Evolutionary conservation across 495 filamentous ascomycete genomes (phyloP), one percentile per base, ranked within the genome.

Genomic region (Aspergillus steynii): DNA sequence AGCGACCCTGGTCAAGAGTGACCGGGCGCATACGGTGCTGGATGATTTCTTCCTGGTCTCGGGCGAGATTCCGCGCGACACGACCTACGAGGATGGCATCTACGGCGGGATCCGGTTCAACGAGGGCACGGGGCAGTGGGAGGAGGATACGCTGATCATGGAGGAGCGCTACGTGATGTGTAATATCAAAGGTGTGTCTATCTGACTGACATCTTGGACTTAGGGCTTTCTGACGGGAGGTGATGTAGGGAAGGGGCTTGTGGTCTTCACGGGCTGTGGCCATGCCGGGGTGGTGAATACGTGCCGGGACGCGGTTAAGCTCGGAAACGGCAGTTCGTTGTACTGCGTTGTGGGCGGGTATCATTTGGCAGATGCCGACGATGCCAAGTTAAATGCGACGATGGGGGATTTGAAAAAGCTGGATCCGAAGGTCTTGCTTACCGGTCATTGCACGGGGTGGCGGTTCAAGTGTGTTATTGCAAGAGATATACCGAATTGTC

Each of bases 401-500:
- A 58, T 78, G n/a, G 50, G 63, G 15, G 77, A 77, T 56, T 50
- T 82, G 37, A 76, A 76, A 51, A 66, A 50, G 3, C 52, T 80
- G 31, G 71, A 69, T 10, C 70, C 74, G 0, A 73, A 74, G 56
- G 52, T 81, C 0, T 28, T 81, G n/a, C 67, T 81, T 31, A 69
- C 77, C 12, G 79, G 80, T 0, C 80, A 81, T 71, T 82, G 78
- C 59, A 79, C 78, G 1, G 80, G 79, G 0, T 81, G 78, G 80
- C 49, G 77, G 48, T 77, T 76, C 49, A 82, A 81, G 63, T 76
- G 74, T 58, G 71, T 68, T 54, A 77, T 82, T 54, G 70, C 80
- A 56, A 72, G 71, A 58, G 70, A 74, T 55, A 3, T 56, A 29
- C 60, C 60, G 1, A 49, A 52, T 37, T 56, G 60, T 51, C 29